phyloP scores from a whole-genome alignment of 768 basidiomycete species.

The Termitomyces sp. region DNA sequence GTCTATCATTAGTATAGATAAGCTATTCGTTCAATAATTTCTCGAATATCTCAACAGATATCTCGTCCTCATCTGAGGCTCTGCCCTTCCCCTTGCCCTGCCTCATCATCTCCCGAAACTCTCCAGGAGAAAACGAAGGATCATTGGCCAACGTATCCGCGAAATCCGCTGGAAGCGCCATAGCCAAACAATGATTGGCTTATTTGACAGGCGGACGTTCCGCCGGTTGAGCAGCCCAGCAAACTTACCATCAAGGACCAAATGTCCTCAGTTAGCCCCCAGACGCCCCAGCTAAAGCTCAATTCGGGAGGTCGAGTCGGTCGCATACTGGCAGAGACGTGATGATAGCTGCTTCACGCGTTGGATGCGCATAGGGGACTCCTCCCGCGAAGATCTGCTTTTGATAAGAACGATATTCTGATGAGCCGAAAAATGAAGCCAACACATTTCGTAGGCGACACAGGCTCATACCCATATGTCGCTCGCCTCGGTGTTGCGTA shows the following conservation, averaged over 20 bases:
- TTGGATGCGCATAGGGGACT: not conserved
- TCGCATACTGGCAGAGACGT: not conserved
- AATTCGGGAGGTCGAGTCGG: not conserved
- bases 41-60: not conserved
- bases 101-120: not conserved
- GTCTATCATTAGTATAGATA: not conserved
- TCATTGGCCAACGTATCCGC: not conserved
- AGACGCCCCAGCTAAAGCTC: not conserved
- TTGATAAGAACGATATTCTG: not conserved
- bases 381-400: not conserved
- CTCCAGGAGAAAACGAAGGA: not conserved
- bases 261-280: constrained; percentile 1
- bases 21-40: not conserved
- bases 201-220: constrained; percentile 1
- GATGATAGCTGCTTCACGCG: not conserved
- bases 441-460: not conserved
- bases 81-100: not conserved
- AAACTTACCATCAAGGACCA: constrained; percentile 7
- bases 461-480: not conserved
- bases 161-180: not conserved
- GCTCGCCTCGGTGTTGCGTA: not conserved
- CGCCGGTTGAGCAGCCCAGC: not conserved
- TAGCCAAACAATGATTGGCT: not conserved
- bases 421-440: too few relatives aligned
- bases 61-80: not conserved